These are phyloP conservation scores for Beta macrorhiza DNA, from an alignment of 179 eudicot genomes.

Conservation along the genomic window DNA sequence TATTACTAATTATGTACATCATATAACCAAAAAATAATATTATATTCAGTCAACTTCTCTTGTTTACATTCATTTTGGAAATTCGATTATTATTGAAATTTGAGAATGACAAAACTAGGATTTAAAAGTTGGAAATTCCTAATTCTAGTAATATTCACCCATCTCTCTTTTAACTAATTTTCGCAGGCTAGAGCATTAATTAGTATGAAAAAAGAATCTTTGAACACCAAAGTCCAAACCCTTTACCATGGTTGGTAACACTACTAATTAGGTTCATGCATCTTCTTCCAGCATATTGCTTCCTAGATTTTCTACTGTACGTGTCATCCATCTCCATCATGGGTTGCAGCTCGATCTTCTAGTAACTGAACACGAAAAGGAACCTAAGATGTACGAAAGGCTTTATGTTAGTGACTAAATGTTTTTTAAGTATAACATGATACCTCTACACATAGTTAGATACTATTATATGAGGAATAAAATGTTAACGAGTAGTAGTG, in stretches of 20 bases:
- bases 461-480: background rate
- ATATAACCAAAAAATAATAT: background rate
- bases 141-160: background rate
- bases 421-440: background rate
- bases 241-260: constrained; percentile 10
- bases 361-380: constrained; percentile 12
- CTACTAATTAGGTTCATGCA: constrained; percentile 28
- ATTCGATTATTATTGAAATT: background rate
- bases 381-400: background rate
- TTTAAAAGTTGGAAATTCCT: background rate
- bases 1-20: no score
- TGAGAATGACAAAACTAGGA: background rate
- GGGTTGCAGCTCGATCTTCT: constrained; percentile 22
- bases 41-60: background rate
- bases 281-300: constrained; percentile 10
- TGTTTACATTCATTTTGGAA: constrained; percentile 1
- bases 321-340: constrained; percentile 24
- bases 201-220: constrained; percentile 27
- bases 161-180: background rate
- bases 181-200: background rate
- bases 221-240: constrained; percentile 29
- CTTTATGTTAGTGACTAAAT: background rate
- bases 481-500: background rate
- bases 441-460: background rate
- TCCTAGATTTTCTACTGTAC: constrained; percentile 21